These are phyloP conservation scores for Knoxia roxburghii DNA, from an alignment of 257 asterid genomes.

Conservation along the genomic window DNA sequence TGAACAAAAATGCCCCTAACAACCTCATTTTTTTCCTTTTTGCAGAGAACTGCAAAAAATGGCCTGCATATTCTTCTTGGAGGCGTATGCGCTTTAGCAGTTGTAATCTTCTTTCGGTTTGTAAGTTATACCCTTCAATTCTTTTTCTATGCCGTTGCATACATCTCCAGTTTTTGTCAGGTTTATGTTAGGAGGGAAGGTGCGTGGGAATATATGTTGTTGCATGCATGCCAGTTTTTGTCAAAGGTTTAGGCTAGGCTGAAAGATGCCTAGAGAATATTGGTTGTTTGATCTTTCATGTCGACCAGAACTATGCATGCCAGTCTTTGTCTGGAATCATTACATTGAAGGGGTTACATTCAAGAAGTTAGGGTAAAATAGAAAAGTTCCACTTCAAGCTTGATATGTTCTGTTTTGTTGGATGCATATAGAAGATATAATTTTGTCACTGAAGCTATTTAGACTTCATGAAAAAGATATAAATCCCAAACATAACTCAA, in stretches of 20 bases:
- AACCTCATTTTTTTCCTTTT: constrained; percentile 12
- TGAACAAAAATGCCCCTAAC: neutral
- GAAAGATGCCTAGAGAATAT: too few species aligned
- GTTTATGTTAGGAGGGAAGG: neutral
- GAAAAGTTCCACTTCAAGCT: neutral
- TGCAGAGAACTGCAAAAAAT: constrained; percentile 77
- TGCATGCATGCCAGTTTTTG: too few species aligned
- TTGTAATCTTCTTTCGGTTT: constrained; percentile 84
- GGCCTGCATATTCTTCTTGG: constrained; percentile 95
- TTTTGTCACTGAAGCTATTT: neutral
- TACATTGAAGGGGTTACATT: neutral
- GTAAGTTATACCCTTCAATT: constrained; percentile 49
- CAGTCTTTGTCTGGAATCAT: too few species aligned
- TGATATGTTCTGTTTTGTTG: neutral
- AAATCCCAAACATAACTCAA: too few species aligned
- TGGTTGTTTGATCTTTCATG: neutral
- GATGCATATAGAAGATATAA: too few species aligned
- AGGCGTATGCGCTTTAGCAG: constrained; percentile 84
- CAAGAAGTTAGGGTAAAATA: neutral
- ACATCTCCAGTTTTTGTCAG: neutral
- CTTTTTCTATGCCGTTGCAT: neutral
- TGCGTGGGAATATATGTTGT: neutral
- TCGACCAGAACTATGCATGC: neutral
- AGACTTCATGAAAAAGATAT: neutral
- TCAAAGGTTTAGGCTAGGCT: too few species aligned